Evolutionary conservation across 371 early-diverging fungal species (phyloP).

Genomic region (Fennellomyces sp.): DNA sequence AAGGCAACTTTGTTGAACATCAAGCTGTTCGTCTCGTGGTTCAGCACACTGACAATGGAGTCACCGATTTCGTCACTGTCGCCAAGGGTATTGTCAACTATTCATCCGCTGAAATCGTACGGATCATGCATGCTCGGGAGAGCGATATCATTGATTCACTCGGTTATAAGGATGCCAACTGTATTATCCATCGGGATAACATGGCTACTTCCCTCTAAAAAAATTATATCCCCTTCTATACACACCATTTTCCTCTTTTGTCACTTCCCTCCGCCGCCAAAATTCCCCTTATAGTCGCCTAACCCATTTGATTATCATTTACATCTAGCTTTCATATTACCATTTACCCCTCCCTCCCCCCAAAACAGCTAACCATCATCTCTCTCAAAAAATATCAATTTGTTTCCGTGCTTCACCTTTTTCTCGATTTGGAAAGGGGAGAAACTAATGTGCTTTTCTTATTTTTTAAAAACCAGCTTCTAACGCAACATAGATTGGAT

Average conservation of each 20-base stretch:
- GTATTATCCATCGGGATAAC: constrained; percentile 87
- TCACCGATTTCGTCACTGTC: constrained; percentile 64
- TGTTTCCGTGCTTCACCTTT: neutral
- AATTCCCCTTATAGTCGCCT: too few relatives aligned
- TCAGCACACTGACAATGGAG: constrained; percentile 35
- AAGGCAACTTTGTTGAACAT: constrained; percentile 83
- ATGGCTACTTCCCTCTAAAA: constrained; percentile 66
- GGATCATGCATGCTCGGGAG: constrained; percentile 83
- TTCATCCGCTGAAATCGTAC: constrained; percentile 76
- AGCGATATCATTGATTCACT: constrained; percentile 76
- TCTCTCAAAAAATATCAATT: neutral
- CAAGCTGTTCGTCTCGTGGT: constrained; percentile 83
- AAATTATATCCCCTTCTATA: neutral
- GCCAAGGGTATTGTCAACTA: constrained; percentile 93
- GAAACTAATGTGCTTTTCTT: too few relatives aligned
- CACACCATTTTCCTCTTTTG: too few relatives aligned
- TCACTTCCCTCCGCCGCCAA: neutral
- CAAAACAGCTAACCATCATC: neutral
- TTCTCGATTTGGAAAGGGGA: neutral
- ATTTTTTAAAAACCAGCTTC: too few relatives aligned
- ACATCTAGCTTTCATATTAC: neutral
- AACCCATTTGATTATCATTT: too few relatives aligned
- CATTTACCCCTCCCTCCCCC: neutral
- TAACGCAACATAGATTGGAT: too few relatives aligned
- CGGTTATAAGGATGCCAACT: constrained; percentile 89